A percentile compares a stretch with the other conserved stretches of the same genome.
Evolutionary conservation across 768 basidiomycete species (phyloP).

Genomic region (Fomitopsis serialis): DNA sequence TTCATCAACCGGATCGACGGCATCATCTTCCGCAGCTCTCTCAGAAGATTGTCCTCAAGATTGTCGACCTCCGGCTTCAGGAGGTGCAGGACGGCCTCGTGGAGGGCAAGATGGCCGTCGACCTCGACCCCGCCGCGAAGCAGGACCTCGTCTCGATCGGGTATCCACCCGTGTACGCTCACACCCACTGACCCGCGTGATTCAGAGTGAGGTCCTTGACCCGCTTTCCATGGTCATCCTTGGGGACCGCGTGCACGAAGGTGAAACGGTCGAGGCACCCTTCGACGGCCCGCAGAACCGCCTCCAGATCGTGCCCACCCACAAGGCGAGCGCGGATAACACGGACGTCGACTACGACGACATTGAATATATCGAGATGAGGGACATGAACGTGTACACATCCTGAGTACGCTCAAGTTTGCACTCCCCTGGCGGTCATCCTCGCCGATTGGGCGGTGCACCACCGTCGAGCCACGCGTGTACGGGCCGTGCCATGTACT

Average conservation of each 20-base stretch:
- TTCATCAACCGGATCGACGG: conserved; percentile 90
- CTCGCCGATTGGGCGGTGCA: too few relatives aligned
- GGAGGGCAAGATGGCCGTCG: conserved; percentile 75
- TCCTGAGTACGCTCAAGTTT: too few relatives aligned
- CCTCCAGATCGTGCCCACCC: conserved; percentile 76
- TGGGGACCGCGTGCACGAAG: conserved; percentile 75
- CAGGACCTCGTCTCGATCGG: conserved; percentile 70
- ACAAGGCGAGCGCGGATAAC: conserved; percentile 50
- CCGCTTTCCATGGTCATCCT: conserved; percentile 84
- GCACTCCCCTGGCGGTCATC: too few relatives aligned
- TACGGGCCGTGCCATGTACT: too few relatives aligned
- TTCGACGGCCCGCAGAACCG: conserved; percentile 84
- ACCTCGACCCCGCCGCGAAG: conserved; percentile 73
- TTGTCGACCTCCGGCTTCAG: conserved; percentile 83
- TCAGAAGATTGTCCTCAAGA: conserved; percentile 66
- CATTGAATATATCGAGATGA: conserved; percentile 60
- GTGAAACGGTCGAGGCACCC: conserved; percentile 66
- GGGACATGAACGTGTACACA: conserved; percentile 73
- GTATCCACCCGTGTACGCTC: conserved; percentile 82
- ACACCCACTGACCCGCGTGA: conserved; percentile 84
- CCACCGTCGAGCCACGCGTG: too few relatives aligned
- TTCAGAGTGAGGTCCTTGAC: conserved; percentile 90
- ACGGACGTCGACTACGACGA: conserved; percentile 60
- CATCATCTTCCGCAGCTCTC: conserved; percentile 81
- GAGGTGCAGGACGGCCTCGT: conserved; percentile 82